Evolutionary conservation across 345 rosid genomes (phyloP).

Genomic region (Reutealis trisperma): DNA sequence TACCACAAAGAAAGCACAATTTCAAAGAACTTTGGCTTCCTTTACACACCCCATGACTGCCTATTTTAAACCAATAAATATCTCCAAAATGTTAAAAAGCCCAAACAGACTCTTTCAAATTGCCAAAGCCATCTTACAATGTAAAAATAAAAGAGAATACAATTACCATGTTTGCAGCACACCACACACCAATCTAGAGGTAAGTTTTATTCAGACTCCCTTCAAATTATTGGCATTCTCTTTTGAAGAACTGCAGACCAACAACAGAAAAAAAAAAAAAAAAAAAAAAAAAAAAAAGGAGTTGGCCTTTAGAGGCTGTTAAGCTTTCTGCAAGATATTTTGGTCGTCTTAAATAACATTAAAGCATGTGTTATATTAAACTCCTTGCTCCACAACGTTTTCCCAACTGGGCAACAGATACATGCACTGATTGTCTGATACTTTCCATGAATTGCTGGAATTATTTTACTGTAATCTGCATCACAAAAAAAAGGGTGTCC

Average conservation of each 20-base stretch:
- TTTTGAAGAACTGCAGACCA: not conserved
- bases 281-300: too few relatives aligned
- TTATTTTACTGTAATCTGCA: not conserved
- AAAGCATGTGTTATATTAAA: not conserved
- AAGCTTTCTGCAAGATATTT: not conserved
- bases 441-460: not conserved
- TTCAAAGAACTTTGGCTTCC: not conserved
- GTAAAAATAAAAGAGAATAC: not conserved
- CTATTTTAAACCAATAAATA: too few relatives aligned
- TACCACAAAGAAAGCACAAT: not conserved
- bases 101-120: not conserved
- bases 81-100: not conserved
- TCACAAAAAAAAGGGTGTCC: too few relatives aligned
- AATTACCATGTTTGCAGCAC: not conserved
- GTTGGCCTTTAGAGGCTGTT: not conserved
- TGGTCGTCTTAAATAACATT: too few relatives aligned
- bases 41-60: too few relatives aligned
- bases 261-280: too few relatives aligned
- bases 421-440: not conserved
- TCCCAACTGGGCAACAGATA: not conserved
- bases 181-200: not conserved
- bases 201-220: not conserved
- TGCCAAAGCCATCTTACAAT: not conserved
- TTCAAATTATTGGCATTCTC: not conserved
- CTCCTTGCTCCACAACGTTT: not conserved